Base-by-base conservation (phyloP, 768 basidiomycete species). In the Lentinula sp. region DNA sequence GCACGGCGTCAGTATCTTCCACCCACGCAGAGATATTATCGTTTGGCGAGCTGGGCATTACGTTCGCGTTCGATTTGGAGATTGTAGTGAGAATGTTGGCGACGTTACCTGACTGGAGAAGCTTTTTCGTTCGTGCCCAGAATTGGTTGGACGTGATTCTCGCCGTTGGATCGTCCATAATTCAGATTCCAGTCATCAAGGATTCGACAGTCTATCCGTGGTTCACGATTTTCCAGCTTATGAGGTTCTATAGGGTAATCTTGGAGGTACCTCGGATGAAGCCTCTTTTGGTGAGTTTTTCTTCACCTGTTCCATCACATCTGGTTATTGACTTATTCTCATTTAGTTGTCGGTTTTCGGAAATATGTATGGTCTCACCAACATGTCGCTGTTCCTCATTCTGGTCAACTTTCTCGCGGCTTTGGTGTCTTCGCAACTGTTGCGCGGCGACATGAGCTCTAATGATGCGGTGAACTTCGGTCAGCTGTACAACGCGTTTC, bases 331-430 rank as follows among this genome's bases (percentile, higher is more conserved):
- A 51, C 42, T n/a, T 13, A 53, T 61, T n/a, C 57, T n/a, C 39
- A 45, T 35, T 0, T 64, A 95, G 94, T 77, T 91, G 16, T 87
- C 89, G 1, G 90, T 97, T 1, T 94, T 96, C 66, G 94, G 95
- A 9, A 95, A 94, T 69, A 85, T 97, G 79, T 88, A 88, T 62
- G 95, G 93, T 73, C 78, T 98, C 18, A 77, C 81, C 33, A 98
- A 98, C 79, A 95, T 97, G 93, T 81, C 89, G 6, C 71, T 95
- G 36, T 98, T 98, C 77, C 81, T 98, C 20, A 73, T 98, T 63
- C 73, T 96, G 60, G 85, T 95, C 76, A 96, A 93, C 71, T 88
- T 88, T 68, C 78, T 98, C 50, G 88, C 87, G 4, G 91, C 95
- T 0, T 79, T 98, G 28, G 81, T 95, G 49, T 85, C 85, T 3